phyloP scores from a whole-genome alignment of 495 filamentous ascomycete genomes.

The Viridothelium virens region DNA sequence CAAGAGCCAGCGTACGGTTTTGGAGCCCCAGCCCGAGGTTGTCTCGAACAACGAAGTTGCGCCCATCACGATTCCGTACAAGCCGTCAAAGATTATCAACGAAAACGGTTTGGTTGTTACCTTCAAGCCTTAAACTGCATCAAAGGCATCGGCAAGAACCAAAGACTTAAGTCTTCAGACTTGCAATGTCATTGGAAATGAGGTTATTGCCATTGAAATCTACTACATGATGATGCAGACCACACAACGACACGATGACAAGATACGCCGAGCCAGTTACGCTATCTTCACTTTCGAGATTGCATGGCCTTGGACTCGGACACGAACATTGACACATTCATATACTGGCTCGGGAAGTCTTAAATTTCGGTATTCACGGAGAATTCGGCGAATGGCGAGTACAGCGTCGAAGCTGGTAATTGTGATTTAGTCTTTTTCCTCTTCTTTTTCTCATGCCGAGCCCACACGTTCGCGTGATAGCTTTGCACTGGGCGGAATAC shows the following conservation, averaged over 20 bases:
- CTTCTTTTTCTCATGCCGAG: not conserved
- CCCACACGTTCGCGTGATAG: too few relatives aligned
- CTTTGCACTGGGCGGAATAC: too few relatives aligned
- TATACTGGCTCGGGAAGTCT: not conserved
- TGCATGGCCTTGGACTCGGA: not conserved
- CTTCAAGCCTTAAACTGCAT: not conserved
- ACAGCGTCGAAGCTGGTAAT: not conserved
- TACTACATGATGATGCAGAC: too few relatives aligned
- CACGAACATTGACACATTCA: too few relatives aligned
- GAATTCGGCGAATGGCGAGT: not conserved
- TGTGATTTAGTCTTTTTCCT: slow-evolving; percentile 1
- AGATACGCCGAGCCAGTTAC: not conserved
- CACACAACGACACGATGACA: not conserved
- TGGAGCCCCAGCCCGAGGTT: not conserved
- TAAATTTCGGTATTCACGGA: too few relatives aligned
- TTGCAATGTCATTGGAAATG: too few relatives aligned
- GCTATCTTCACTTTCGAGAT: not conserved
- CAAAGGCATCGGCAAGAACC: too few relatives aligned
- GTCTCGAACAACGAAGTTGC: not conserved
- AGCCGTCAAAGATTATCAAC: slow-evolving; percentile 5
- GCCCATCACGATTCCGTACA: not conserved
- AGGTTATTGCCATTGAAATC: too few relatives aligned
- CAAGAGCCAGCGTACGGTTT: not conserved
- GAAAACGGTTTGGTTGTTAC: not conserved
- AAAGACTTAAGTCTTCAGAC: too few relatives aligned